Base-by-base conservation (phyloP, 345 rosid species). In the Salix viminalis region DNA sequence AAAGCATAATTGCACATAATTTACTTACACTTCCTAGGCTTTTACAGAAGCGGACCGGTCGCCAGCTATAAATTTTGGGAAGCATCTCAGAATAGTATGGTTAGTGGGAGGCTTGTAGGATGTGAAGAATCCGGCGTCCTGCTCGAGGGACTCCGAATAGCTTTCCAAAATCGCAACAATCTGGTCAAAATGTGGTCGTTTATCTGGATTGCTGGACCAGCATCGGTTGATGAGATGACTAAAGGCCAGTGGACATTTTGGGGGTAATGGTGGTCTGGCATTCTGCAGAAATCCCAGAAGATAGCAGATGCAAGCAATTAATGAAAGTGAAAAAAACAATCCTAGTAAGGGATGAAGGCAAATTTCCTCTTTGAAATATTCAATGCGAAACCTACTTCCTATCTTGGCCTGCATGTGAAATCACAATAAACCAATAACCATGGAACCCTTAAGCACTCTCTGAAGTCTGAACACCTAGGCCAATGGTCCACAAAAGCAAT, bases 241-340 rank as follows among this genome's bases (percentile, higher is more conserved):
- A 16, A 90, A 77, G 5, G 91, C 97, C 46, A 11, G 50, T 1
- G 94, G 97, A 60, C 94, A 89, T 30, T 81, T 69, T 0, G 87
- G 79, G 32, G 92, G 94, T 39, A 91, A 76, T 62, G 88, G 94
- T 9, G 97, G 92, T 69, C 97, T 89, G 11, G 91, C 90, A 73
- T 91, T 89, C 92, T 91, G 90, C 84, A 76, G 52, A 73, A 71
- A 71, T 69, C 16, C 8, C 30, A 18, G n/a, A 70, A 70, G 8
- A 28, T 18, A 65, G 64, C 67, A 37, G 46, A 77, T n/a, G 44
- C 7, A 46, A 67, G 64, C 19, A 39, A 56, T 42, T 73, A 4
- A 42, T 42, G 46, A 11, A 42, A 11, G 46, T 11, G 14, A 42
- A 42, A 5, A 41, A 42, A 2, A 11, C 3, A 10, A 11, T 42